Evolutionary conservation across 2,329 filamentous ascomycete genomes (phyloP).

Genomic region (Pseudogymnoascus sp.): DNA sequence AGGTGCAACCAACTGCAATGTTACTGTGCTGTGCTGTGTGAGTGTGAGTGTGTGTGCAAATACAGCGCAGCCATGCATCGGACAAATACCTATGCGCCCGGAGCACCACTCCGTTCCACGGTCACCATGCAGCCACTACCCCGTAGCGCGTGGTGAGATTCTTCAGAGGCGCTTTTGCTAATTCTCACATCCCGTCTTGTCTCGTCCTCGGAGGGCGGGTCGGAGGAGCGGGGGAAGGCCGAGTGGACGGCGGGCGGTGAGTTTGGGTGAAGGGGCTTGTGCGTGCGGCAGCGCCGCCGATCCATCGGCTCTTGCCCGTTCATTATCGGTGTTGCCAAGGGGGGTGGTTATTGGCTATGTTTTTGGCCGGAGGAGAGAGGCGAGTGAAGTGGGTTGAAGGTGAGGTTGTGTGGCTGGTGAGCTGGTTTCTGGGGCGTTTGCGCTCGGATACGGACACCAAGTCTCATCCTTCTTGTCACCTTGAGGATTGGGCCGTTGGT

Average conservation of each 20-base stretch:
- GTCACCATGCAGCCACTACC: not conserved
- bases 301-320: slow-evolving; percentile 8
- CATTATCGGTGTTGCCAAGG: not conserved
- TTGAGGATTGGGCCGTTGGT: not conserved
- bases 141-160: not conserved
- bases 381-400: not conserved
- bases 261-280: not conserved
- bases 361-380: not conserved
- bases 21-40: not conserved
- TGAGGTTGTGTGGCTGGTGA: not conserved
- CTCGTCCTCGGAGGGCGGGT: not conserved
- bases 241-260: not conserved
- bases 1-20: not conserved
- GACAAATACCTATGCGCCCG: not conserved
- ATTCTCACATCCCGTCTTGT: not conserved
- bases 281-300: slow-evolving; percentile 1
- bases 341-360: not conserved
- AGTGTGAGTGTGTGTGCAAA: not conserved
- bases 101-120: not conserved
- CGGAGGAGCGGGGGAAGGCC: not conserved
- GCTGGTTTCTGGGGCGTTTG: not conserved
- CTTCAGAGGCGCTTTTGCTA: not conserved
- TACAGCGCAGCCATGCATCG: not conserved
- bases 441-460: not conserved
- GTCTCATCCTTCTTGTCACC: not conserved